These are phyloP conservation scores for Primulina huaijiensis DNA, from an alignment of 257 asterid genomes.

Conservation along the genomic window DNA sequence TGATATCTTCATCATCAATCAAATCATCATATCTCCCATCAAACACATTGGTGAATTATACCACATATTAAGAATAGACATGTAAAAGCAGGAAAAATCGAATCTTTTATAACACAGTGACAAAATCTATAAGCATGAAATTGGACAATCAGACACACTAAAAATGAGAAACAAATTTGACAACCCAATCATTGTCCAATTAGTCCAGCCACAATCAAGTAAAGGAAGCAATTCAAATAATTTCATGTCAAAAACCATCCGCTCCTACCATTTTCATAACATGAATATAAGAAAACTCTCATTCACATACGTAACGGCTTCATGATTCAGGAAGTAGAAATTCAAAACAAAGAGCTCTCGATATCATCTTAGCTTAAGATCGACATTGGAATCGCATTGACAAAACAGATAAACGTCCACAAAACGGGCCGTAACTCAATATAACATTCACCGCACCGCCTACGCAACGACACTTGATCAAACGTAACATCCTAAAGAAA, in stretches of 20 bases:
- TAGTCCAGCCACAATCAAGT: constrained; percentile 13
- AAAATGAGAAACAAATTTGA: neutral
- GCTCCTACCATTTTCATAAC: neutral
- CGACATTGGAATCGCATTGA: constrained; percentile 15
- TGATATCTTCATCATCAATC: constrained; percentile 13
- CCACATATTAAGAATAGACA: neutral
- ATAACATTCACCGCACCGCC: constrained; percentile 13
- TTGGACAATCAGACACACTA: neutral
- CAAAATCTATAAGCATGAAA: neutral
- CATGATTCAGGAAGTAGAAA: constrained; percentile 3
- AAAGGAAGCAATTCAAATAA: neutral
- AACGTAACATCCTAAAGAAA: constrained; percentile 10
- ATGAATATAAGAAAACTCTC: neutral
- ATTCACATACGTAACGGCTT: too few relatives aligned
- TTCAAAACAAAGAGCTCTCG: neutral
- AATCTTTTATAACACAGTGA: neutral
- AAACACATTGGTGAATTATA: neutral
- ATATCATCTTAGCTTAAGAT: constrained; percentile 19
- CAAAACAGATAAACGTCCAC: constrained; percentile 17
- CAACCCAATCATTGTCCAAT: neutral
- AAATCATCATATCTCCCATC: neutral
- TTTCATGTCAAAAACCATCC: constrained; percentile 15
- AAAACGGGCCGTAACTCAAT: neutral
- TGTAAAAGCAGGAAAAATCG: neutral
- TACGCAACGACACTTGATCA: constrained; percentile 6